These are phyloP conservation scores for Saccharomyces pastorianus DNA, from an alignment of 1,139 yeast genomes.

Conservation along the genomic window DNA sequence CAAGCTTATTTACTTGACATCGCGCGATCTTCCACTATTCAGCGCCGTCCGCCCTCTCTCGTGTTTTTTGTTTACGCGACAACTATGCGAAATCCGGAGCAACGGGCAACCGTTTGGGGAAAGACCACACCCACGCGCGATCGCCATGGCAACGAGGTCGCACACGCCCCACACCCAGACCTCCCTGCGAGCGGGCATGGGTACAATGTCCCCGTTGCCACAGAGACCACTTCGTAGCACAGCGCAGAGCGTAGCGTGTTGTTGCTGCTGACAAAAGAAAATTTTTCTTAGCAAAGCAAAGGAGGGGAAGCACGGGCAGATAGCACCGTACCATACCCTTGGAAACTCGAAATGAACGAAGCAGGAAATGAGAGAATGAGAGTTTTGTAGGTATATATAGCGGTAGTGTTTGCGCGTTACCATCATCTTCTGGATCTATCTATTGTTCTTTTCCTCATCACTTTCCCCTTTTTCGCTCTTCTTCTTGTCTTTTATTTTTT, in stretches of 20 bases:
- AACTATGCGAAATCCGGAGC: not conserved
- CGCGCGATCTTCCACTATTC: not conserved
- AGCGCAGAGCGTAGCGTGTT: not conserved
- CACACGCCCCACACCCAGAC: constrained; percentile 1
- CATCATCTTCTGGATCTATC: not conserved
- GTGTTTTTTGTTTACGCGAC: not conserved
- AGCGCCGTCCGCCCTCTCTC: not conserved
- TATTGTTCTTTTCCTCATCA: not conserved
- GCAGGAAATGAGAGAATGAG: not conserved
- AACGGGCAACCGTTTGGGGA: not conserved
- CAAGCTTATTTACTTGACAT: not conserved
- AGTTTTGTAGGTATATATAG: not conserved
- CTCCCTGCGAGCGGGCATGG: not conserved
- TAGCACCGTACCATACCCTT: not conserved
- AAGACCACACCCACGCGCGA: not conserved
- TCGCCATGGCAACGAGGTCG: not conserved
- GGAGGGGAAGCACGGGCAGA: not conserved
- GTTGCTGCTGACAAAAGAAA: constrained; percentile 1
- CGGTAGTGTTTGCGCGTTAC: not conserved
- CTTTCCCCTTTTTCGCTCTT: not conserved
- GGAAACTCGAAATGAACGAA: constrained; percentile 1
- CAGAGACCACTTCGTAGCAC: not conserved
- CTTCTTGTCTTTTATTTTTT: not conserved
- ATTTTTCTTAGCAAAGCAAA: not conserved
- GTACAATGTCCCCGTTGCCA: not conserved